phyloP scores from a whole-genome alignment of 306 rosid genomes.

The Nissolia schottii region DNA sequence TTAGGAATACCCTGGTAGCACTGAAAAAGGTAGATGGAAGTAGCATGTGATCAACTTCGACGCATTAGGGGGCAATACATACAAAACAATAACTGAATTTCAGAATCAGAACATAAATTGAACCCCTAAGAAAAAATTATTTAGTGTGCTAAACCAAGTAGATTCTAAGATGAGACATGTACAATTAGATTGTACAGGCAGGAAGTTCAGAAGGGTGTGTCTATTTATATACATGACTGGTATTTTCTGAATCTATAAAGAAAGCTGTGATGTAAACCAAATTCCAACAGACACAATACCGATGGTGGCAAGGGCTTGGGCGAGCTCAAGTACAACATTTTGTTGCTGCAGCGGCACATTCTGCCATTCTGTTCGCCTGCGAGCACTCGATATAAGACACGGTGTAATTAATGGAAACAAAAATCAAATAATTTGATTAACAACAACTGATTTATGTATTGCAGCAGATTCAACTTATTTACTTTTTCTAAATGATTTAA shows the following conservation, averaged over 20 bases:
- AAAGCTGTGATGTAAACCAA: slow-evolving; percentile 69
- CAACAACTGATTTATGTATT: not conserved
- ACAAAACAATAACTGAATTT: not conserved
- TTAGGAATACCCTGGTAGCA: no score
- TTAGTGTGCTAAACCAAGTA: slow-evolving; percentile 32
- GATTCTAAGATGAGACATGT: slow-evolving; percentile 40
- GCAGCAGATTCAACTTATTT: not conserved
- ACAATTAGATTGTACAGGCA: slow-evolving; percentile 37
- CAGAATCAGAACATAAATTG: not conserved
- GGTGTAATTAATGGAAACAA: not conserved
- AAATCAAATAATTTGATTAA: not conserved
- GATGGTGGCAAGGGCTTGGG: slow-evolving; percentile 72
- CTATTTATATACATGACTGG: slow-evolving; percentile 44
- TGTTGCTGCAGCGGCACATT: slow-evolving; percentile 46
- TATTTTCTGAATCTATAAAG: slow-evolving; percentile 38
- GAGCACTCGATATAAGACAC: slow-evolving; percentile 15
- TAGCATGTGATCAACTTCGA: not conserved
- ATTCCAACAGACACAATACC: slow-evolving; percentile 72
- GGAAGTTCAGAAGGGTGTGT: slow-evolving; percentile 25
- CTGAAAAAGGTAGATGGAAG: not conserved
- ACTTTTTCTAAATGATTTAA: not conserved
- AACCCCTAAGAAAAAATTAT: not conserved
- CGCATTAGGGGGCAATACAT: not conserved
- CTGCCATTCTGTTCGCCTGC: slow-evolving; percentile 69
- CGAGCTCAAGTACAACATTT: slow-evolving; percentile 49